Evolutionary conservation across 2,329 filamentous ascomycete species (phyloP), one percentile per base, ranked within the genome.

Genomic region (Emmonsiellopsis sp.): DNA sequence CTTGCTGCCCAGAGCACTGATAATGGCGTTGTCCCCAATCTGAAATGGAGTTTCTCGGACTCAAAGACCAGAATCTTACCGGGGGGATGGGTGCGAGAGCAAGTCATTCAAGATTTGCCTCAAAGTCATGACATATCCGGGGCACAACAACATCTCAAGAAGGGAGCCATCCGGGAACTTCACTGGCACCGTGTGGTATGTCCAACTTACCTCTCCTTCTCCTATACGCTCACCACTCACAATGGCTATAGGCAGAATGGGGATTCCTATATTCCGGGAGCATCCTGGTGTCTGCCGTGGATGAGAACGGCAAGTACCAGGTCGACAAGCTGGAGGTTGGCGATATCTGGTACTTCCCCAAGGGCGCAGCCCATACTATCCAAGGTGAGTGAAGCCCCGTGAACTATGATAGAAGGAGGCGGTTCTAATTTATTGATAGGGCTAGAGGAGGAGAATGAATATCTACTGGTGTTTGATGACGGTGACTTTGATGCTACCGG

Each of bases 41-140:
- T 86, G 59, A 86, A 86, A 64, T 81, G 83, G 84, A 79, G 80
- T 51, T 86, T 87, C 68, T 85, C 82, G 0, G 80, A 85, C 65
- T 85, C 82, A 26, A 83, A 81, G 68, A 83, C 81, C 1, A 76
- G 75, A 26, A 73, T 86, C 37, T 73, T 82, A 50, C 77, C 77
- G 30, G 84, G 83, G 1, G 84, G 84, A 2, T 87, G 83, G 83
- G 78, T 81, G 1, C 75, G 83, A 26, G 79, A 85, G 66, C 82
- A 86, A 61, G 80, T 85, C 52, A 76, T 85, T 47, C 79, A 79
- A n/a, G 84, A 87, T 63, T 67, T 87, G 6, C 84, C 84, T 0
- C 71, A 76, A 11, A 85, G 82, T 62, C 77, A 81, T 56, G 83
- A 86, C 58, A 84, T 87, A 59, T 73, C 84, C 1, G 83, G 77